These are phyloP conservation scores for Umbelopsis sp. DNA, from an alignment of 371 early-diverging fungal genomes.

Conservation along the genomic window DNA sequence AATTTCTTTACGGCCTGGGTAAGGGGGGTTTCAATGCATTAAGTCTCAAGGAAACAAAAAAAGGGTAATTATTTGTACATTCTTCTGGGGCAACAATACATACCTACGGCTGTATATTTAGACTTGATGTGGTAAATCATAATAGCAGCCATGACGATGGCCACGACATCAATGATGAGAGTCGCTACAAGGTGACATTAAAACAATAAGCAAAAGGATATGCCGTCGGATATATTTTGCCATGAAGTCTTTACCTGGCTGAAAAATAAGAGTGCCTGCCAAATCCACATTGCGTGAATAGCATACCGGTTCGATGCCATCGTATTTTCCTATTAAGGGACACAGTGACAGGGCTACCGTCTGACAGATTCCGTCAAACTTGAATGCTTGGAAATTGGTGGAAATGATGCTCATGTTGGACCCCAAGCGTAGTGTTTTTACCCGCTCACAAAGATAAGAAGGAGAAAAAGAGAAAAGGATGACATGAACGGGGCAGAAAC, in stretches of 20 bases:
- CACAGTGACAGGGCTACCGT: conserved; percentile 84
- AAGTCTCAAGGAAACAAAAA: no score
- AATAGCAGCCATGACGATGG: conserved; percentile 86
- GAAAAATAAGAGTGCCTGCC: conserved; percentile 80
- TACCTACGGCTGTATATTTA: conserved; percentile 93
- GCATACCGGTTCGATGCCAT: conserved; percentile 86
- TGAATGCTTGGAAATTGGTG: conserved; percentile 47
- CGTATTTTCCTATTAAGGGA: conserved; percentile 79
- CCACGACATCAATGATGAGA: conserved; percentile 80
- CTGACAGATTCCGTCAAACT: conserved; percentile 85
- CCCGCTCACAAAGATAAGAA: neutral
- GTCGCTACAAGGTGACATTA: conserved; percentile 43
- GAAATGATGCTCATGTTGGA: conserved; percentile 22
- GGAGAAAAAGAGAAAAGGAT: neutral
- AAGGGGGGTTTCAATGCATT: neutral
- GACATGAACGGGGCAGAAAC: conserved; percentile 16
- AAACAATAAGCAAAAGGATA: conserved; percentile 5
- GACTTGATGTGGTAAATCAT: conserved; percentile 92
- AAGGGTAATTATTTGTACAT: neutral
- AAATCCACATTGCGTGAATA: conserved; percentile 92
- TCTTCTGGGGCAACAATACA: conserved; percentile 17
- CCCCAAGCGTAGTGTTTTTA: neutral
- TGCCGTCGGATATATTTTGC: neutral
- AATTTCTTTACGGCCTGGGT: conserved; percentile 84
- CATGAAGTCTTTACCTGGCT: conserved; percentile 71